phyloP scores from a whole-genome alignment of 2,329 filamentous ascomycete species.

The Coccinonectria pachysandricola region DNA sequence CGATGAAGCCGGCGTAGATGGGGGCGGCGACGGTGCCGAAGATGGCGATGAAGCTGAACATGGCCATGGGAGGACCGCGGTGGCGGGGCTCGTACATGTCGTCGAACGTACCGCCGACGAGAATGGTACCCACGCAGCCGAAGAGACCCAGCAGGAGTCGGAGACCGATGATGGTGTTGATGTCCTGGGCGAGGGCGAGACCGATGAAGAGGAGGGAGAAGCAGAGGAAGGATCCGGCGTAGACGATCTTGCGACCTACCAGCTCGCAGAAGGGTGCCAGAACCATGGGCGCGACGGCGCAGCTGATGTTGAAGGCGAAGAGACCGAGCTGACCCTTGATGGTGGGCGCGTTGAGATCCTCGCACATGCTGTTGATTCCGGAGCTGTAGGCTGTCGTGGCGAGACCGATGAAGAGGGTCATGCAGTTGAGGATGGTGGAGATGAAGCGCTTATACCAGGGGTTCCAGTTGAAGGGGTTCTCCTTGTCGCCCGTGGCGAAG shows the following conservation, averaged over 20 bases:
- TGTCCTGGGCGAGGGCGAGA: constrained; percentile 10
- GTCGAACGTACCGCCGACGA: constrained; percentile 14
- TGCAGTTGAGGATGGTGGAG: constrained; percentile 14
- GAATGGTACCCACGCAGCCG: constrained; percentile 14
- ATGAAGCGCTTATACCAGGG: constrained; percentile 14
- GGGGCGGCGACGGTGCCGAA: constrained; percentile 14
- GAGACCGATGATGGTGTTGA: constrained; percentile 12
- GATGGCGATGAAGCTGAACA: constrained; percentile 15
- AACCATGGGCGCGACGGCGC: constrained; percentile 11
- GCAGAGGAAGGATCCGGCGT: constrained; percentile 10
- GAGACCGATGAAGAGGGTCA: constrained; percentile 14
- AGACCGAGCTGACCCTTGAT: constrained; percentile 12
- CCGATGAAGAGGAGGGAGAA: constrained; percentile 14
- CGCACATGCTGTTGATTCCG: constrained; percentile 10
- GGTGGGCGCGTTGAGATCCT: constrained; percentile 9
- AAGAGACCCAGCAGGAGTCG: constrained; percentile 13
- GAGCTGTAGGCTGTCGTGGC: constrained; percentile 13
- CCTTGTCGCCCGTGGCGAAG: constrained; percentile 12
- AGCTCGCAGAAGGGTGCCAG: constrained; percentile 12
- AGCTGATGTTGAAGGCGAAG: constrained; percentile 14
- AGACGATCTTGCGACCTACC: constrained; percentile 12
- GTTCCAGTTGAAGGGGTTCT: constrained; percentile 16
- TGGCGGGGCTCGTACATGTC: constrained; percentile 16
- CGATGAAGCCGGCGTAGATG: constrained; percentile 13
- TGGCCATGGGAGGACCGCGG: constrained; percentile 13